Evolutionary conservation across 148 eudicot genomes (phyloP), one percentile per base, ranked within the genome.

Genomic region (Spergularia marina): DNA sequence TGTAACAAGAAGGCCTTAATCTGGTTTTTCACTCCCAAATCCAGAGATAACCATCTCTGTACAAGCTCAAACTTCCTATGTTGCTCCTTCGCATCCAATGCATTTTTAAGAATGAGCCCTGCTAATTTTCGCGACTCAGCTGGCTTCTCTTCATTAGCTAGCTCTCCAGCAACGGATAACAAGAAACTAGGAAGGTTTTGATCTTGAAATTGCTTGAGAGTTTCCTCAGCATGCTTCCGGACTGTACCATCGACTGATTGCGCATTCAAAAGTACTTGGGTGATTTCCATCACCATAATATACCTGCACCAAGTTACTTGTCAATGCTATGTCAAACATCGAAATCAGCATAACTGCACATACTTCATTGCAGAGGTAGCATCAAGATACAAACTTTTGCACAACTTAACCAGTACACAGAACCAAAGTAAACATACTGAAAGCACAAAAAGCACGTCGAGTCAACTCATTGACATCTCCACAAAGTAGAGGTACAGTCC

Each of bases 51-150:
- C 97, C 98, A 92, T 84, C 89, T 89, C 73, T 90, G 96, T 62
- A 90, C 91, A 72, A 94, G 94, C 84, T 94, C 98, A 80, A 74
- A 84, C 74, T 92, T 94, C 74, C 95, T 87, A 74, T 86, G 98
- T 70, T 92, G 97, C 79, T 94, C 98, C 80, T 94, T 90, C 36
- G 98, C 98, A 83, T 94, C 98, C 83, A 94, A 82, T 20, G 97
- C 97, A 85, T 92, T 94, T 79, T 94, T 94, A 47, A 94, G 90
- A 64, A 91, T 80, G 79, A 92, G 87, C 74, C 98, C 98, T 0
- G 94, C 97, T 62, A 94, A 75, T 73, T 87, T 94, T 62, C 98
- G 91, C 57, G 97, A 91, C 53, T 91, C 97, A 49, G 85, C 86
- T 53, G 97, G 97, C 82, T 94, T 91, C 77, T 89, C 93, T 59